Conservation (phyloP, 1,139 yeast species). For the Yamadazyma spencermartinsiae region DNA sequence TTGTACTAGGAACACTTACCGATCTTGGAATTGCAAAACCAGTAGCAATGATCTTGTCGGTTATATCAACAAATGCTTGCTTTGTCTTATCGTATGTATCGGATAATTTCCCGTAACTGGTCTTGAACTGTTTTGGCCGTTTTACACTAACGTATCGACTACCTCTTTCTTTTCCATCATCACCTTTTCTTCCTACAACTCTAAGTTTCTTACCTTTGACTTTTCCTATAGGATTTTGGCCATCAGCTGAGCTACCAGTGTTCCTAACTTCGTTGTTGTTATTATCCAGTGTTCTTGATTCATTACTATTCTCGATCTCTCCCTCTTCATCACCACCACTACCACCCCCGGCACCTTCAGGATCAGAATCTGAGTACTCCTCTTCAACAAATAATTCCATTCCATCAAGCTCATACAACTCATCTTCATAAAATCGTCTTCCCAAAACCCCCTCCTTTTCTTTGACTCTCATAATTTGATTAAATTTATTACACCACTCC, state of each 20-base stretch:
- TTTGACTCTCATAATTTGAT: constrained; percentile 57
- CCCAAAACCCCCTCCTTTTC: constrained; percentile 84
- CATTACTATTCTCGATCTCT: no score
- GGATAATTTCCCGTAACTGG: constrained; percentile 4
- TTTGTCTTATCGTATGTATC: constrained; percentile 30
- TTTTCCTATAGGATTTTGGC: neutral
- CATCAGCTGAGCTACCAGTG: neutral
- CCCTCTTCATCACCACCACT: constrained; percentile 6
- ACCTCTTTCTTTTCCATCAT: constrained; percentile 3
- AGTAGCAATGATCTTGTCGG: constrained; percentile 59
- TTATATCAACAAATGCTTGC: constrained; percentile 40
- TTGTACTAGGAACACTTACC: constrained; percentile 35
- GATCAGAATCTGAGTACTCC: constrained; percentile 22
- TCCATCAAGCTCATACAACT: constrained; percentile 45
- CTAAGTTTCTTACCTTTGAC: constrained; percentile 3
- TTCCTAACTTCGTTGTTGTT: neutral
- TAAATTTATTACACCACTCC: constrained; percentile 84
- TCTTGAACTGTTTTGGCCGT: constrained; percentile 7
- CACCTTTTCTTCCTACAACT: neutral
- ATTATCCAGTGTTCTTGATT: no score
- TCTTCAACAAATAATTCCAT: constrained; percentile 44
- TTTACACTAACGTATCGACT: constrained; percentile 8
- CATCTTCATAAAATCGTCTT: constrained; percentile 74
- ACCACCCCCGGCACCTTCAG: constrained; percentile 12
- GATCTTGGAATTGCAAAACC: constrained; percentile 62